A percentile compares a stretch with the other conserved stretches of the same genome.
Evolutionary conservation across 768 basidiomycete species (phyloP).

Genomic region (Leucosporidium scottii): DNA sequence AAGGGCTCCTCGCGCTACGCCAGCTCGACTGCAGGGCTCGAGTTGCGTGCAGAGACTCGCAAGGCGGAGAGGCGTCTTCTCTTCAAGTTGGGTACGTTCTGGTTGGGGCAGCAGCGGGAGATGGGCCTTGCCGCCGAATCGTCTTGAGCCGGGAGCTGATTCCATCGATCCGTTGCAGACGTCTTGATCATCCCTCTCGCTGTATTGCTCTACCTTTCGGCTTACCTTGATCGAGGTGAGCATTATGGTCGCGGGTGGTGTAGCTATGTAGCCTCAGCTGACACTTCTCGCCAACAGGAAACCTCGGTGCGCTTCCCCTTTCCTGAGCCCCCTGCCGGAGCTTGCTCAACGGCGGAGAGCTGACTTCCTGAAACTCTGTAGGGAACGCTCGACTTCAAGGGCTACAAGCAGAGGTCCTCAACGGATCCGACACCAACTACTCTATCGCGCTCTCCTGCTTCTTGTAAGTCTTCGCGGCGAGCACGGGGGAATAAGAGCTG

Average conservation of each 20-base stretch:
- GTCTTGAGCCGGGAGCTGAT: neutral
- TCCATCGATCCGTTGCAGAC: conserved; percentile 26
- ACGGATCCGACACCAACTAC: conserved; percentile 40
- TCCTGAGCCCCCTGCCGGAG: no score
- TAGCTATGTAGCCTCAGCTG: neutral
- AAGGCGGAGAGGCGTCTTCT: conserved; percentile 21
- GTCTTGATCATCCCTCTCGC: conserved; percentile 44
- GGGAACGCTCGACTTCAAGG: conserved; percentile 42
- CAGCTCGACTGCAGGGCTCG: conserved; percentile 11
- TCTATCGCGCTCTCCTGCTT: conserved; percentile 41
- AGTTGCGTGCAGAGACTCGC: conserved; percentile 7
- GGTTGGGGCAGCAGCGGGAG: neutral
- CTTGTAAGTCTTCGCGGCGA: no score
- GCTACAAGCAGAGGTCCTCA: conserved; percentile 40
- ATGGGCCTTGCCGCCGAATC: neutral
- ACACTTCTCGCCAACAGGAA: conserved; percentile 28
- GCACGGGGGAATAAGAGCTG: no score
- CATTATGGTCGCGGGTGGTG: no score
- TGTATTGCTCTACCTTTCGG: conserved; percentile 43
- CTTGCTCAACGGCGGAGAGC: no score
- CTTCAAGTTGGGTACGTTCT: conserved; percentile 23
- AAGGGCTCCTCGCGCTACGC: conserved; percentile 28
- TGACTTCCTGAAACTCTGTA: no score
- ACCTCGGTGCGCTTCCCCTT: conserved; percentile 30
- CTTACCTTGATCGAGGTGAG: conserved; percentile 43